Evolutionary conservation across 2,329 filamentous ascomycete species (phyloP).

Genomic region (Monosporascus sp.): DNA sequence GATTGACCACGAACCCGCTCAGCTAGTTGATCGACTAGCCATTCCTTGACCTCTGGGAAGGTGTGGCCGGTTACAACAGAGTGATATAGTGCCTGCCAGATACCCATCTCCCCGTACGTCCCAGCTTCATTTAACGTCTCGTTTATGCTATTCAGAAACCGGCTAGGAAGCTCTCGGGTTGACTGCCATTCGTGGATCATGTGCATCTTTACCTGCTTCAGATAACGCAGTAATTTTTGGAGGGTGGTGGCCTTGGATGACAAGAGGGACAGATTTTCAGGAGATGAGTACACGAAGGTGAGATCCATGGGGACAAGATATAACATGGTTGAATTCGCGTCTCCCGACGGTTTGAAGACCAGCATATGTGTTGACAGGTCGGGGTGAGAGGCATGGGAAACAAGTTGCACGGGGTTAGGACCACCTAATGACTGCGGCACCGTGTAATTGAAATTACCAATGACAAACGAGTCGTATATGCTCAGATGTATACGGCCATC

Average conservation of each 20-base stretch:
- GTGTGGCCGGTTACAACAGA: slow-evolving; percentile 80
- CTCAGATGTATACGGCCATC: slow-evolving; percentile 69
- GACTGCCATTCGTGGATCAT: slow-evolving; percentile 80
- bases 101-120: slow-evolving; percentile 50
- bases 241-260: slow-evolving; percentile 83
- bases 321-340: slow-evolving; percentile 35
- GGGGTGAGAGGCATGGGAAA: slow-evolving; percentile 65
- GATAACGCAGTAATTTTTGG: slow-evolving; percentile 80
- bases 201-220: slow-evolving; percentile 72
- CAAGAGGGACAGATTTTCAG: slow-evolving; percentile 75
- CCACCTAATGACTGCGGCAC: slow-evolving; percentile 25
- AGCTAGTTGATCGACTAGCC: slow-evolving; percentile 77
- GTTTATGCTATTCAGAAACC: slow-evolving; percentile 73
- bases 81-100: slow-evolving; percentile 76
- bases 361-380: slow-evolving; percentile 72
- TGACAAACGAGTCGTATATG: slow-evolving; percentile 80
- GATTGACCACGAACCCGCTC: slow-evolving; percentile 56
- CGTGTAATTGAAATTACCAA: slow-evolving; percentile 58
- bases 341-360: slow-evolving; percentile 46
- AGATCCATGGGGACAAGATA: slow-evolving; percentile 74
- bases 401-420: slow-evolving; percentile 30
- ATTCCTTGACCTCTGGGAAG: slow-evolving; percentile 70
- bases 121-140: slow-evolving; percentile 64
- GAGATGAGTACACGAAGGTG: slow-evolving; percentile 73
- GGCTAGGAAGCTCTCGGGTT: slow-evolving; percentile 68